Base-by-base conservation (phyloP, 345 rosid species). In the Melaleuca quinquenervia region DNA sequence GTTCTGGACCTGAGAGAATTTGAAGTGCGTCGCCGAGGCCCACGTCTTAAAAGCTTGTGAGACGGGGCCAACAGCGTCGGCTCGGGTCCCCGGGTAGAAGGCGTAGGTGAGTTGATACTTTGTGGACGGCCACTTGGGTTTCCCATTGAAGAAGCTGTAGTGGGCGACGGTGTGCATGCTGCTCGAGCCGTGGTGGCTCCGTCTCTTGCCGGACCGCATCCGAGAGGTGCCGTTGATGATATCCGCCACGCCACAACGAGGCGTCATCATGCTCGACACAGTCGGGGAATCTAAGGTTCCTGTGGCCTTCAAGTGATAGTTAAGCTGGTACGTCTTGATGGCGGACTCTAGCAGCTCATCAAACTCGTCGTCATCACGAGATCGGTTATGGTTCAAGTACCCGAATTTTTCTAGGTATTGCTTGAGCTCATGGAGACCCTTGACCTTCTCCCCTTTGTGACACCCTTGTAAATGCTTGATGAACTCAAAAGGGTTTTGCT, bases 191-290 rank as follows among this genome's bases (percentile, higher is more conserved):
- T 51, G 58, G 36, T 6, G 82, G 22, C 27, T 55, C 8, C 20
- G 20, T 21, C 60, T 84, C 24, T 75, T 90, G 75, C 86, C 87
- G 0, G 88, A 76, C 6, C 51, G 41, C 90, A 90, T 89, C 78
- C 85, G 13, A 5, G 87, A 84, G 22, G 86, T 87, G 3, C 91
- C 90, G 7, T 89, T 87, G 84, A 90, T 48, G 52, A 91, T 84
- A 48, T 92, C 94, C 11, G 91, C 41, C 7, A 89, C 82, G 0
- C 90, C 92, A 27, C 93, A 91, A 5, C 92, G 86, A 32, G 92
- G 88, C 85, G 12, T 64, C 29, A 6, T 51, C 93, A 91, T 90
- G 9, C 14, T 16, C 1, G 82, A 41, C 6, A 90, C 86, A 0
- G 92, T 92, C 15, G 52, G 44, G 8, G 83, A 45, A 21, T 92